Base-by-base conservation (phyloP, 495 filamentous ascomycete species). In the Neurospora sp. region DNA sequence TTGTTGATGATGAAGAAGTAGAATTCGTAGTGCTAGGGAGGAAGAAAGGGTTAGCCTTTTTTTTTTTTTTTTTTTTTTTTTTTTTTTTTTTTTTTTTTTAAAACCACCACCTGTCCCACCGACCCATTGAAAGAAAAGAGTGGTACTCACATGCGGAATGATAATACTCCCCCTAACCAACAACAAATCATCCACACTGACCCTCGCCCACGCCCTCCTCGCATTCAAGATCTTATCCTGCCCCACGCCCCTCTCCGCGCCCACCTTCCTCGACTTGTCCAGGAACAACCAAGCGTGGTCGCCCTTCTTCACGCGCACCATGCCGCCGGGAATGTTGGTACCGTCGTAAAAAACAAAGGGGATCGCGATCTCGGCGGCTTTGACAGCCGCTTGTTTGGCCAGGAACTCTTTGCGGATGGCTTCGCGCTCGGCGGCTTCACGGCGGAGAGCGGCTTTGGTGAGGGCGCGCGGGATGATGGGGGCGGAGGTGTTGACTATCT, bases 281-380 rank as follows among this genome's bases (percentile, higher is more conserved):
- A 99, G 83, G 73, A 98, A 97, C 14, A 97, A 77, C 94, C 95
- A 98, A 17, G 96, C 84, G 69, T 87, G 89, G 75, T 98, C 94
- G 0, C 96, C 96, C 78, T 99, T 99, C 82, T 94, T 98, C 70
- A 98, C 89, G 74, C 88, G 89, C 77, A 90, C 95, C 22, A 86
- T 83, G 27, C 96, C 91, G 37, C 92, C 90, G 2, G 94, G 90
- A n/a, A 93, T 94, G 80, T 96, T 95, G 4, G 93, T 96, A n/a
- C 96, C 96, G 73, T 99, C 96, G 81, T 97, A 98, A 78, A 99
- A 98, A 31, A 98, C 93, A 81, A 99, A 99, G 0, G 96, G 96
- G 4, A 99, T 93, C 48, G 91, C 84, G 27, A 99, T 93, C 77
- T 97, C 94, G 35, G 94, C 93, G 41, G 89, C 89, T 83, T 96